Evolutionary conservation across 371 early-diverging fungal genomes (phyloP), one percentile per base, ranked within the genome.

Genomic region (Mucor velutinosus): DNA sequence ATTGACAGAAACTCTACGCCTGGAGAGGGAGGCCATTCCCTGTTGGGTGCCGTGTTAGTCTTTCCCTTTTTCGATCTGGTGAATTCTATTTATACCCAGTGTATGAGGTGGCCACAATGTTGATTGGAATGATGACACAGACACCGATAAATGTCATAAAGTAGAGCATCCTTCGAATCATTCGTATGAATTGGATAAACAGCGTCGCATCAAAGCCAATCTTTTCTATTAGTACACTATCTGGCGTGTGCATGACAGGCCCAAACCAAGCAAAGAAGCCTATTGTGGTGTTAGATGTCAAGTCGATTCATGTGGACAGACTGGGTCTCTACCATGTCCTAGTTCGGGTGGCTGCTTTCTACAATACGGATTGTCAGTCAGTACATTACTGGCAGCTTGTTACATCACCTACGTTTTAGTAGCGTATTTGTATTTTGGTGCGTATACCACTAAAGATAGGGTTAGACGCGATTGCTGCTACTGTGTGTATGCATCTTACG

Each of bases 131-230:
- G n/a, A 88, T 78, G 19, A 78, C 70, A 53, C 79, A 79, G 58
- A 86, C 73, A n/a, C 91, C 93, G 11, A 93, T 55, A 30, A 84
- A 57, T 4, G 86, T 80, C 73, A 89, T 81, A 30, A 75, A 72
- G n/a, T 82, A 76, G 51, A 94, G 81, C 55, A 91, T 74, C 23
- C 74, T 60, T 58, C 86, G 82, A 55, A 86, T 82, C 76, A 91
- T 82, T 29, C 88, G 84, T 45, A 93, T 60, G 67, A 93, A 94
- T 7, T 91, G 86, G 55, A 95, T 81, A 65, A 93, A 92, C 37
- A 93, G 74, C 25, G 93, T 90, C 19, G 93, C 90, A 66, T 95
- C 94, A 43, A 90, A 76, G 30, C 93, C 94, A 10, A 94, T 87
- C 62, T 87, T 88, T 23, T 81, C 76, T n/a, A 92, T 76, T 3